Base-by-base conservation (phyloP, 495 filamentous ascomycete genomes). In the Thermochaetoides thermophila region DNA sequence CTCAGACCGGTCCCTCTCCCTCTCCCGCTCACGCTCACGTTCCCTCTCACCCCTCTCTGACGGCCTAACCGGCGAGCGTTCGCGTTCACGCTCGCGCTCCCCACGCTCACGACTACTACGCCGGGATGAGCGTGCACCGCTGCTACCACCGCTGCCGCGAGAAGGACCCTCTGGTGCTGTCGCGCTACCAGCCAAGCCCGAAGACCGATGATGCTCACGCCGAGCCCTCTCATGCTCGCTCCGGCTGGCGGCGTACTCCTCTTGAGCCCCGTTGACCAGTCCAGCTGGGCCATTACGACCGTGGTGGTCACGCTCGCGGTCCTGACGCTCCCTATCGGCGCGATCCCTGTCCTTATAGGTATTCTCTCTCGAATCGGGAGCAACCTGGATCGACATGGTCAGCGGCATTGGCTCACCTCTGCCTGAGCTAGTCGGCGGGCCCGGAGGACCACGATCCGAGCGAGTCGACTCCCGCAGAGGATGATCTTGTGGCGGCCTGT, bases 141-240 rank as follows among this genome's bases (percentile, higher is more conserved):
- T 32, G 29, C 35, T 16, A 11, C 21, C 21, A 24, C 21, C 21
- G 21, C 21, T 11, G 21, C 6, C 21, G 11, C 21, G 6, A 24
- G n/a, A n/a, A n/a, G n/a, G n/a, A n/a, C n/a, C n/a, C n/a, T n/a
- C n/a, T n/a, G n/a, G n/a, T n/a, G n/a, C n/a, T n/a, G 6, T 24
- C 6, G 6, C 11, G 21, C 21, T 24, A 24, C 21, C 21, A 24
- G 6, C 21, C 11, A 6, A 6, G 22, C 63, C 50, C 5, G 65
- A 61, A 3, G 49, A 46, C 7, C 60, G 55, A 27, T 56, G 53
- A 12, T 64, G 59, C 5, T 63, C 58, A 17, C 62, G 55, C 17
- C 63, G 52, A 34, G 55, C 50, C 17, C 63, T 55, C 5, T 68
- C 63, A 27, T 64, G 55, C 15, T 65, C 62, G 15, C 22, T 31